These are phyloP conservation scores for Gryganskiella cystojenkinii DNA, from an alignment of 192 early-diverging fungal species.

Conservation along the genomic window DNA sequence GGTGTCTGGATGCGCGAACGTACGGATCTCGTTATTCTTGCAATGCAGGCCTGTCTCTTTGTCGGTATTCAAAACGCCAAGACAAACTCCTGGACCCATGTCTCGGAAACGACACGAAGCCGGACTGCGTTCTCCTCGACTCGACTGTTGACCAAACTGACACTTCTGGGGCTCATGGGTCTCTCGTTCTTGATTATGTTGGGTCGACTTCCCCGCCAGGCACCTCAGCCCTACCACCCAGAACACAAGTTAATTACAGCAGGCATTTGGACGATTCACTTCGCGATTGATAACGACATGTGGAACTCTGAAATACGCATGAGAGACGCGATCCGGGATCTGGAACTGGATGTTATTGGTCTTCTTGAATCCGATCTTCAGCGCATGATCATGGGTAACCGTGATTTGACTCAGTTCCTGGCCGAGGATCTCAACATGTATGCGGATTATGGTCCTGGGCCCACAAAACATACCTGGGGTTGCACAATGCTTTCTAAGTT, in stretches of 20 bases:
- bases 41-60: conserved; percentile 67
- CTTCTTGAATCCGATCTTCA: conserved; percentile 78
- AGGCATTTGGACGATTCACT: conserved; percentile 85
- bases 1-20: conserved; percentile 75
- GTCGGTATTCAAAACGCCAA: conserved; percentile 58
- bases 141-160: conserved; percentile 48
- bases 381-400: conserved; percentile 84
- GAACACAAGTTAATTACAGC: conserved; percentile 71
- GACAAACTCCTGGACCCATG: background rate
- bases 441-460: conserved; percentile 81
- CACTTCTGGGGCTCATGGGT: conserved; percentile 32
- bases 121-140: conserved; percentile 24
- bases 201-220: conserved; percentile 54
- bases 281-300: conserved; percentile 83
- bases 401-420: conserved; percentile 78
- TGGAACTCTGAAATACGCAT: conserved; percentile 76
- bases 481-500: conserved; percentile 83
- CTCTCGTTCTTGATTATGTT: conserved; percentile 38
- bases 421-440: conserved; percentile 77
- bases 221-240: conserved; percentile 65
- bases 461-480: conserved; percentile 85
- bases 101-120: background rate
- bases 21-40: conserved; percentile 68
- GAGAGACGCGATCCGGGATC: conserved; percentile 73
- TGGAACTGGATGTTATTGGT: conserved; percentile 78